A percentile compares a stretch with the other conserved stretches of the same genome.
Evolutionary conservation across 2,329 filamentous ascomycete species (phyloP).

Genomic region (Neofusicoccum umdonicola): DNA sequence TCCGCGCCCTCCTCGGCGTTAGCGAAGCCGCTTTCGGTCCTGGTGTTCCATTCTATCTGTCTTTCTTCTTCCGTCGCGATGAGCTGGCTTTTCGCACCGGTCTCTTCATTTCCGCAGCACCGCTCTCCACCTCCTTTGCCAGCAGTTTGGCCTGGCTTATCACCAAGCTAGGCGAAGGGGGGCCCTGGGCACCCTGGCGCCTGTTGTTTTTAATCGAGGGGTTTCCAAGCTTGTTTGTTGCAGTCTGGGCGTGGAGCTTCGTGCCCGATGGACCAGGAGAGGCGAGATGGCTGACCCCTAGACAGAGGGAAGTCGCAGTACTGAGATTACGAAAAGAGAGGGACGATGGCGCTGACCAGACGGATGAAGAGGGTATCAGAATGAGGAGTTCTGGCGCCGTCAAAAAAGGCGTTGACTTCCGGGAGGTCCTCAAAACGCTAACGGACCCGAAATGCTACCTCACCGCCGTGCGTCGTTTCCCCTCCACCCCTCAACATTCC

Average conservation of each 20-base stretch:
- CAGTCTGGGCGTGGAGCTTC: conserved; percentile 69
- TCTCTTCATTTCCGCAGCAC: conserved; percentile 76
- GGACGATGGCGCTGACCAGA: conserved; percentile 29
- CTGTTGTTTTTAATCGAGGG: conserved; percentile 81
- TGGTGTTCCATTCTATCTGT: conserved; percentile 63
- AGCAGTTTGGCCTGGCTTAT: conserved; percentile 78
- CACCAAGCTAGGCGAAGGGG: conserved; percentile 56
- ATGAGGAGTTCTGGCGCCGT: background rate
- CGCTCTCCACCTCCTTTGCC: conserved; percentile 65
- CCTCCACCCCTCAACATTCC: conserved; percentile 17
- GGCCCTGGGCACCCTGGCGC: conserved; percentile 79
- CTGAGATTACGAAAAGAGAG: conserved; percentile 60
- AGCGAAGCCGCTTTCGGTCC: conserved; percentile 63
- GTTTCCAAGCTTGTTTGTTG: conserved; percentile 75
- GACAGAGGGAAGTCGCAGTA: conserved; percentile 63
- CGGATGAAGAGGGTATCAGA: conserved; percentile 18
- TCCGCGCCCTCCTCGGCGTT: conserved; percentile 58
- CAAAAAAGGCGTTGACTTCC: conserved; percentile 47
- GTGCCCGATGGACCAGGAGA: conserved; percentile 70
- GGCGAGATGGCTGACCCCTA: conserved; percentile 42
- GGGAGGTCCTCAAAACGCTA: conserved; percentile 59
- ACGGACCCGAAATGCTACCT: conserved; percentile 70
- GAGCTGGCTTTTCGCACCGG: conserved; percentile 85
- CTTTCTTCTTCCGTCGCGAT: conserved; percentile 60
- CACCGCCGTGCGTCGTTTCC: conserved; percentile 53